These are phyloP conservation scores for Schizosaccharomyces octosporus DNA, from an alignment of 805 yeast species.

Conservation along the genomic window DNA sequence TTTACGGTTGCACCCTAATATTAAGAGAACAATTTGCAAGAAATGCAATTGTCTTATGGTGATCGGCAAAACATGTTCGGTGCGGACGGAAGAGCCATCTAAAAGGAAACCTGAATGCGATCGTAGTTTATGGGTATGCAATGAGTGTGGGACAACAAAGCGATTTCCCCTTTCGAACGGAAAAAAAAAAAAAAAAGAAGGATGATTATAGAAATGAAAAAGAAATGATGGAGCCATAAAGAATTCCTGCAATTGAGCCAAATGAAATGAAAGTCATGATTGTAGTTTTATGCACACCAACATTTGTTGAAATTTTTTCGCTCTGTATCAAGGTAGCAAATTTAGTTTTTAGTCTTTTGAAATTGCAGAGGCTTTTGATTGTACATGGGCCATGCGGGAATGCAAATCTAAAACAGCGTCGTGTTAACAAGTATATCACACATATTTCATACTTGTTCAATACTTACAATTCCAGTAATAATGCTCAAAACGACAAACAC, in stretches of 20 bases:
- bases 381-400: neutral
- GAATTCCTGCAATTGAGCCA: no score
- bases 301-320: neutral
- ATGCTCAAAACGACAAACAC: neutral
- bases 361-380: neutral
- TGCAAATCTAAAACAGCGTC: neutral
- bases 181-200: no score
- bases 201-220: no score
- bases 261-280: no score
- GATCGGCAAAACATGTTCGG: neutral
- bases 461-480: neutral
- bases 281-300: neutral
- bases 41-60: neutral
- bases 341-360: neutral
- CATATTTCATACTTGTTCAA: no score
- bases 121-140: neutral
- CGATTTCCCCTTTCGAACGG: neutral
- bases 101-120: neutral
- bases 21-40: neutral
- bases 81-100: neutral
- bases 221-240: no score
- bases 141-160: neutral
- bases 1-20: neutral
- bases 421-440: no score
- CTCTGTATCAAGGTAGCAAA: neutral